Base-by-base conservation (phyloP, 768 basidiomycete genomes). In the Solioccasus polychromus region DNA sequence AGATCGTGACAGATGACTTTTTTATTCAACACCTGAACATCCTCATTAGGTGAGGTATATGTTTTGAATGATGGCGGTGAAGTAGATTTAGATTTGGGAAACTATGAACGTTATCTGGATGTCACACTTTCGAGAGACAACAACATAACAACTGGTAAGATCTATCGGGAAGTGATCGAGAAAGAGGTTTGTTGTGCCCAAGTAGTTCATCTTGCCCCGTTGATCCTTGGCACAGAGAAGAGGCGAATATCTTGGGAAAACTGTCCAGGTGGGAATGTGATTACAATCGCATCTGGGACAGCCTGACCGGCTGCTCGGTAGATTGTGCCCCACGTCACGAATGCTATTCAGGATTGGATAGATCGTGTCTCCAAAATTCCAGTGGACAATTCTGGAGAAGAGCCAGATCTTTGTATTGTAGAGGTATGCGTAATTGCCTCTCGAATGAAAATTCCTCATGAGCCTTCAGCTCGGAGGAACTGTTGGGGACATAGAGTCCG, bases 91-190 rank as follows among this genome's bases (percentile, higher is more conserved):
- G 95, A 99, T 72, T 70, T 99, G 42, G 95, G 95, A 47, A 99
- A 99, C 70, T 99, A 99, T 62, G 95, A 99, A 69, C 85, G 95
- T 49, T 99, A 99, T 71, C 76, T 99, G 51, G 82, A 99, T 61
- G 87, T 99, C 36, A 97, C 93, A 0, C 75, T 99, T 28, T 88
- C 88, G 20, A 81, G 85, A 47, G 92, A 97, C 61, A 96, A 99
- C 70, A 99, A 99, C 66, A 92, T 99, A 60, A 99, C 95, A 18
- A 98, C 95, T 2, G 95, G 95, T 37, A 99, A 98, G 73, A 93
- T 98, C 42, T 99, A 99, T 68, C 77, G 83, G 45, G 84, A 96
- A 60, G 94, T 99, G 40, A 99, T 99, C 52, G 93, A 97, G 65
- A 88, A 85, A 63, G 95, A 99, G 87, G 93, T 92, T 42, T 49